Conservation (phyloP, 331 rosid genomes). For the Rhamnella rubrinervis region DNA sequence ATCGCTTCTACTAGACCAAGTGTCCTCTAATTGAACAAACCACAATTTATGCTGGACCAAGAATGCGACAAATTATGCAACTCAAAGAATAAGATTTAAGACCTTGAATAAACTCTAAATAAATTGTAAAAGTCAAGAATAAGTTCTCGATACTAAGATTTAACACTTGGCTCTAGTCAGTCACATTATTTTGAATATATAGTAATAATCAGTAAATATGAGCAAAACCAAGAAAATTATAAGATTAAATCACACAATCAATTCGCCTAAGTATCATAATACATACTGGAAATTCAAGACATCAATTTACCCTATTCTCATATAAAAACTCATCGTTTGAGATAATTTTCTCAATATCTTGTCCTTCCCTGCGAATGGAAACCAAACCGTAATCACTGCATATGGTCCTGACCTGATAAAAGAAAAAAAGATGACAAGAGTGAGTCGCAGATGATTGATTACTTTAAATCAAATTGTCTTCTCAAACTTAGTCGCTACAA, state of each 20-base stretch:
- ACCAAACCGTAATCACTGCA: slow-evolving; percentile 72
- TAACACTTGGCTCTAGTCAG: not conserved
- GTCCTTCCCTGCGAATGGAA: slow-evolving; percentile 83
- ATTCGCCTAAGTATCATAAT: too few relatives aligned
- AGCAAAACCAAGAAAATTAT: too few relatives aligned
- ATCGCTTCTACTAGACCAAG: too few relatives aligned
- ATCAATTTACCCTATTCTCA: slow-evolving; percentile 49
- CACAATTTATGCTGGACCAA: too few relatives aligned
- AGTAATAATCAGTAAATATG: not conserved
- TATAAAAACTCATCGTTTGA: slow-evolving; percentile 47
- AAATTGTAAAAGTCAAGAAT: too few relatives aligned
- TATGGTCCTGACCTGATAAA: slow-evolving; percentile 52
- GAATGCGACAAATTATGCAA: too few relatives aligned
- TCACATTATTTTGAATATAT: not conserved
- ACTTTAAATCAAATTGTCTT: not conserved
- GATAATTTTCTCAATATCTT: slow-evolving; percentile 59
- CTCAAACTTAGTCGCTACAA: not conserved
- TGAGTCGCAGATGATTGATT: not conserved
- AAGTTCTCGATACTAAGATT: too few relatives aligned
- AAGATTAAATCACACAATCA: too few relatives aligned
- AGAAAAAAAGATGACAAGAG: slow-evolving; percentile 8
- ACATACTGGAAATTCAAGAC: slow-evolving; percentile 2
- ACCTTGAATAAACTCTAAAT: too few relatives aligned
- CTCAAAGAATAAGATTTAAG: too few relatives aligned
- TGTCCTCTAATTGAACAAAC: too few relatives aligned